These are phyloP conservation scores for Escovopsis sp. DNA, from an alignment of 2,329 filamentous ascomycete genomes.

Conservation along the genomic window DNA sequence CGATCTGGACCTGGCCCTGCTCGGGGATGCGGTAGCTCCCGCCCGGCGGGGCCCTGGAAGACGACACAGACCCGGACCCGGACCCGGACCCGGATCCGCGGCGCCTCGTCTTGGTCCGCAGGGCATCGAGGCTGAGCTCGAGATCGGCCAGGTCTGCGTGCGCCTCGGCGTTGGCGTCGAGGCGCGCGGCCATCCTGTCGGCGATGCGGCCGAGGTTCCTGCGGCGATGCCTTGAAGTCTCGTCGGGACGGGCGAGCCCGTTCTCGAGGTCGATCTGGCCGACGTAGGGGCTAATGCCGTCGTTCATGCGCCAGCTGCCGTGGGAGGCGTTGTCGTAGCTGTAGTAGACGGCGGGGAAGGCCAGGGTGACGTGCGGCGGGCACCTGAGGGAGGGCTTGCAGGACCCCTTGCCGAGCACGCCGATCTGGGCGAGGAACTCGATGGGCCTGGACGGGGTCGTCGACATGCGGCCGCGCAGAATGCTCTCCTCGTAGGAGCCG, in stretches of 20 bases:
- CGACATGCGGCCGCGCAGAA: slow-evolving; percentile 89
- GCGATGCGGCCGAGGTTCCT: slow-evolving; percentile 26
- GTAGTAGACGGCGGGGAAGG: slow-evolving; percentile 93
- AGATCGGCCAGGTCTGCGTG: slow-evolving; percentile 13
- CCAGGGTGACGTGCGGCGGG: slow-evolving; percentile 76
- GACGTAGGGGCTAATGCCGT: slow-evolving; percentile 91
- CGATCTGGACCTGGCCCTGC: slow-evolving; percentile 86
- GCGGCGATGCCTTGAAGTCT: slow-evolving; percentile 27
- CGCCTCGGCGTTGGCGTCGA: slow-evolving; percentile 10
- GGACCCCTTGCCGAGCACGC: slow-evolving; percentile 76
- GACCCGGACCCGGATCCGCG: too few species aligned
- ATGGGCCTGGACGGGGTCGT: slow-evolving; percentile 86
- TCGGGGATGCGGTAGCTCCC: slow-evolving; percentile 90
- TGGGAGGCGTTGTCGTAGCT: slow-evolving; percentile 61
- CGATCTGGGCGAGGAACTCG: slow-evolving; percentile 89
- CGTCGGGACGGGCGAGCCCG: slow-evolving; percentile 44
- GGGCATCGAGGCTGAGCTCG: slow-evolving; percentile 14
- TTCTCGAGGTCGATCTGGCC: slow-evolving; percentile 86
- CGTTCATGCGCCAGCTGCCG: slow-evolving; percentile 51
- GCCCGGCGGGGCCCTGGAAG: slow-evolving; percentile 51
- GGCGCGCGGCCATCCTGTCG: slow-evolving; percentile 21
- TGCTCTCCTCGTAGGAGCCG: slow-evolving; percentile 94
- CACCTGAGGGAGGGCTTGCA: slow-evolving; percentile 77
- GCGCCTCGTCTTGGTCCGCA: slow-evolving; percentile 31
- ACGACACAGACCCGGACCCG: slow-evolving; percentile 1